Evolutionary conservation across 2,329 filamentous ascomycete species (phyloP), one percentile per base, ranked within the genome.

Genomic region (Sclerotinia minor): DNA sequence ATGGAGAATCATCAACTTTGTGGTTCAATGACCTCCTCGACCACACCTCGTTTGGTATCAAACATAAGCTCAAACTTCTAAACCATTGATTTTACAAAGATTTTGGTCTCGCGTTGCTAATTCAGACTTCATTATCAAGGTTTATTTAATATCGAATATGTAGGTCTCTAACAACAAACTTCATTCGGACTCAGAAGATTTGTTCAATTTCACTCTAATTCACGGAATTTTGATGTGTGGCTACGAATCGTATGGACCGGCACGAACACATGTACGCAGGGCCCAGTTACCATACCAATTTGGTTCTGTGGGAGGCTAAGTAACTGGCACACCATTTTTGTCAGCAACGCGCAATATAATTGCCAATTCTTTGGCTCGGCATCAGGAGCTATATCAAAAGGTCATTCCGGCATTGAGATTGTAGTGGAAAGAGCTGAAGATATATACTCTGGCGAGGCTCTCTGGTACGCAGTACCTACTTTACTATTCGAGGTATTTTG

Each of bases 381-480:
- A 44, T 79, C 78, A 38, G 78, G 79, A 38, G 79, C 81, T 64
- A 79, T 86, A 87, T 71, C 81, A 85, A 61, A 79, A 83, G 72
- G 82, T 83, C 2, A 79, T 86, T 32, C 79, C 82, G 11, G 80
- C 81, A 3, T 75, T 85, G 3, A 83, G 67, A 79, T 71, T 59
- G 79, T 76, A 63, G 71, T 83, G 9, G 79, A 78, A 32, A 81
- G 79, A 53, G 77, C 80, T 17, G 78, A 83, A 57, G 82, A 87
- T 71, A 76, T 85, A n/a, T 79, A 82, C 24, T 85, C 83, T 0
- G 83, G 87, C 72, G 84, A 83, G n/a, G 79, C 83, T 32, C 83
- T 87, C 68, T 79, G 85, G 85, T 38, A 83, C 84, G 1, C 84
- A 87, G 73, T 86, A 66, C 85, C 69, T 87, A 5, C 79, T 87